Base-by-base conservation (phyloP, 2,329 filamentous ascomycete genomes). In the Alternaria angustiovoidea region DNA sequence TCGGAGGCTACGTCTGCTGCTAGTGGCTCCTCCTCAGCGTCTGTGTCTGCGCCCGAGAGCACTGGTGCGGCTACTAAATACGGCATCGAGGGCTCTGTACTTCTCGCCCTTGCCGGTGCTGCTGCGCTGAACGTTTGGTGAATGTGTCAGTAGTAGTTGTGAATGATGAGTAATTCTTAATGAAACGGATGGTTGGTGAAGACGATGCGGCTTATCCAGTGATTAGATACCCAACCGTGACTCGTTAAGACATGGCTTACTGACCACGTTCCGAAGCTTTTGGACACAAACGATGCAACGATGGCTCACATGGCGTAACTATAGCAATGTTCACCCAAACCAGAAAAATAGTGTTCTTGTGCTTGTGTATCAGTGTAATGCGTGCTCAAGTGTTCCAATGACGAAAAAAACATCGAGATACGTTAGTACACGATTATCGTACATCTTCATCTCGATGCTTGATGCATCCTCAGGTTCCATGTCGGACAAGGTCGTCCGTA, bases 1-100 rank as follows among this genome's bases (percentile, higher is more conserved):
- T 52, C 49, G 38, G 54, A 51, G 9, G 38, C 63, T 42, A 57
- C 57, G 3, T 59, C 57, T 3, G 53, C 60, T 24, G 62, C 61
- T 24, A 55, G 49, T 41, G 32, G 39, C 20, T 39, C 52, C 12
- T 57, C 48, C 4, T 63, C 59, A 18, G 52, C 60, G 8, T 57
- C 62, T 26, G 57, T 58, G n/a, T 36, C 70, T 26, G 24, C 51
- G n/a, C 59, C 66, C 28, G 48, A 63, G 34, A 66, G 61, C 52
- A 71, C 71, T 38, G 71, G 70, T 30, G 70, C 65, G 12, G 71
- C 70, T 44, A 43, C 53, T 11, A 67, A 55, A 49, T 68, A 66
- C 32, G 64, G 66, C 22, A 57, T 70, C 11, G 59, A 69, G 46
- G 63, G 63, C 36, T 63, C 63, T 26, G 66, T 63, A 4, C 59